A percentile compares a stretch with the other conserved stretches of the same genome.
These are phyloP conservation scores for Dendrocalamus sinicus DNA, from an alignment of 176 grass and related monocot species.

Conservation along the genomic window DNA sequence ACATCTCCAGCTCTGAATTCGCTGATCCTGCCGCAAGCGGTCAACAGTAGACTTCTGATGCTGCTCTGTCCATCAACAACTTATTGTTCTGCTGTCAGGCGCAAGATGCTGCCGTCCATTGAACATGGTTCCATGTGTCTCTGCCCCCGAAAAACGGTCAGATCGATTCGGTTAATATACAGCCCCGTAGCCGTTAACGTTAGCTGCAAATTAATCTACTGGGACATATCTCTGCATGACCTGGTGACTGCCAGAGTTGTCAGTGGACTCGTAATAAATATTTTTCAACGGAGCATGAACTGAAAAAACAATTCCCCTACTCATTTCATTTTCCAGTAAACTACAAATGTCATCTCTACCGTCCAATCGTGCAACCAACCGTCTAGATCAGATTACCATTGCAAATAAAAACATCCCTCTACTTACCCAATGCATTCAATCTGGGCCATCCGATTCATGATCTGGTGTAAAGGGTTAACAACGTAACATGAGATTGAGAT, in stretches of 20 bases:
- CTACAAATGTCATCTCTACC: neutral
- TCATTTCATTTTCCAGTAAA: neutral
- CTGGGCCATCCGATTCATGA: neutral
- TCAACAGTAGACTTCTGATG: neutral
- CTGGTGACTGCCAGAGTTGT: neutral
- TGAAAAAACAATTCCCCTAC: neutral
- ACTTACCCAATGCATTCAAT: neutral
- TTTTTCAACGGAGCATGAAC: neutral
- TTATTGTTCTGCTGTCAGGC: neutral
- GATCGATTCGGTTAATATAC: neutral
- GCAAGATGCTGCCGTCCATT: neutral
- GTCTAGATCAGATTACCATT: neutral
- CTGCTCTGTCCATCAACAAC: no score
- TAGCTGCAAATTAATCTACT: neutral
- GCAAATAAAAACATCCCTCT: neutral
- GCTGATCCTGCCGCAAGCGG: neutral
- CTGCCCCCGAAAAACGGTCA: neutral
- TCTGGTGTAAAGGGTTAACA: neutral
- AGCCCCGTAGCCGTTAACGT: slow-evolving; percentile 28
- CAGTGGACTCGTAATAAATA: neutral
- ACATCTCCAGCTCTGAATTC: neutral
- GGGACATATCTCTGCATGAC: slow-evolving; percentile 26
- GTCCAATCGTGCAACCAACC: neutral
- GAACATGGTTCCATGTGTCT: slow-evolving; percentile 48
- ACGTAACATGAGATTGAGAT: neutral